phyloP scores from a whole-genome alignment of 352 stramenopile species.

The Phytopythium ostracodes region DNA sequence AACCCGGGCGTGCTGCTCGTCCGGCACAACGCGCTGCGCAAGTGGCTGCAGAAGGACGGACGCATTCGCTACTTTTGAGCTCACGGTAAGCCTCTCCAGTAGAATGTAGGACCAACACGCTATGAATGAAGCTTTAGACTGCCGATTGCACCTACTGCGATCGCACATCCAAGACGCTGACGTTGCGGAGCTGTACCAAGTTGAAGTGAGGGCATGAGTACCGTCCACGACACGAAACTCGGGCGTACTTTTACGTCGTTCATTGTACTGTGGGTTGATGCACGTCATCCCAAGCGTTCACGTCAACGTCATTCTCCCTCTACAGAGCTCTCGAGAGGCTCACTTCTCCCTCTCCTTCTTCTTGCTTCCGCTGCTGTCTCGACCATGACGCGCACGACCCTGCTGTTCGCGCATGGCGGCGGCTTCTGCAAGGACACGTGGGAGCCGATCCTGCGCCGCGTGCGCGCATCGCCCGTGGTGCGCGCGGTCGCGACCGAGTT shows the following conservation, averaged over 20 bases:
- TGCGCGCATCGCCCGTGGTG: conserved; percentile 21
- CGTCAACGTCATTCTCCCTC: too few species aligned
- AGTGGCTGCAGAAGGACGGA: conserved; percentile 52
- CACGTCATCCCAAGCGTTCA: too few species aligned
- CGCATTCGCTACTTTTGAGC: conserved; percentile 31
- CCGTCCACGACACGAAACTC: conserved; percentile 1
- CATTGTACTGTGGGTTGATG: background rate
- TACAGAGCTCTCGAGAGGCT: background rate
- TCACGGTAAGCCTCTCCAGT: too few species aligned
- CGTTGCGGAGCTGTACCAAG: too few species aligned
- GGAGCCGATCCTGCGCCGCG: conserved; percentile 31
- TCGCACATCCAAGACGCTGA: too few species aligned
- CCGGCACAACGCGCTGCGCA: conserved; percentile 39
- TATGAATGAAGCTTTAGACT: too few species aligned
- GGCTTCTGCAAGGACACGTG: conserved; percentile 43
- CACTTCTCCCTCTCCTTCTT: background rate
- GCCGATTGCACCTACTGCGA: too few species aligned
- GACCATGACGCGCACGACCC: conserved; percentile 11
- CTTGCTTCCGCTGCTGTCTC: too few species aligned
- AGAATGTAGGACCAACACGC: too few species aligned
- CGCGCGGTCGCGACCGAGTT: conserved; percentile 16
- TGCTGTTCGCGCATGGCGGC: conserved; percentile 42
- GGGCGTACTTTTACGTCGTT: background rate
- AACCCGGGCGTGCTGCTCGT: conserved; percentile 60
- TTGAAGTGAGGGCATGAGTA: background rate